A percentile compares a stretch with the other conserved stretches of the same genome.
These are phyloP conservation scores for Xylaria sp. DNA, from an alignment of 495 filamentous ascomycete species.

Conservation along the genomic window DNA sequence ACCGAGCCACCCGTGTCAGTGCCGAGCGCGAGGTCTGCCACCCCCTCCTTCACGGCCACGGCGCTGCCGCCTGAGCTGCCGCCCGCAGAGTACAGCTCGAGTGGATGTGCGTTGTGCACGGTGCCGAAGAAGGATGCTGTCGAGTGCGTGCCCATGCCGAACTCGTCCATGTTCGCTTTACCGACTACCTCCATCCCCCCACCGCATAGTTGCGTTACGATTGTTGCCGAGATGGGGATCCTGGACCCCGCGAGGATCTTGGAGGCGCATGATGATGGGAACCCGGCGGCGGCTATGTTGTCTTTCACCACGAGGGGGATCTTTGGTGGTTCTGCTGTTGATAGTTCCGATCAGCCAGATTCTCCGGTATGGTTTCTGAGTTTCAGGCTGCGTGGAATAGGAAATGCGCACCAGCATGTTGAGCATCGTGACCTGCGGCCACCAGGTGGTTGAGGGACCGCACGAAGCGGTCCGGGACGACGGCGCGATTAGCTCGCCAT, in stretches of 20 bases:
- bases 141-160: constrained; percentile 97
- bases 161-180: constrained; percentile 96
- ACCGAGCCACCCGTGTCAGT: constrained; percentile 97
- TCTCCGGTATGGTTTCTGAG: neutral
- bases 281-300: constrained; percentile 72
- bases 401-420: neutral
- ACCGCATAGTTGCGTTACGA: constrained; percentile 68
- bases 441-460: constrained; percentile 30
- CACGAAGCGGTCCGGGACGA: neutral
- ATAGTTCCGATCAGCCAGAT: neutral
- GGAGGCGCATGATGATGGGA: constrained; percentile 84
- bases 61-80: constrained; percentile 96
- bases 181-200: constrained; percentile 72
- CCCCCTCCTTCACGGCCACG: constrained; percentile 74
- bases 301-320: constrained; percentile 78
- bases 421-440: neutral
- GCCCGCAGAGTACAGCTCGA: constrained; percentile 69
- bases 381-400: neutral
- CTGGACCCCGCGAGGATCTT: constrained; percentile 70
- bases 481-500: constrained; percentile 23
- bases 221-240: constrained; percentile 85
- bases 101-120: constrained; percentile 58
- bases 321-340: neutral
- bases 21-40: constrained; percentile 81
- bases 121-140: constrained; percentile 74